These are phyloP conservation scores for Schizothecium vesticola DNA, from an alignment of 495 filamentous ascomycete genomes.

Conservation along the genomic window DNA sequence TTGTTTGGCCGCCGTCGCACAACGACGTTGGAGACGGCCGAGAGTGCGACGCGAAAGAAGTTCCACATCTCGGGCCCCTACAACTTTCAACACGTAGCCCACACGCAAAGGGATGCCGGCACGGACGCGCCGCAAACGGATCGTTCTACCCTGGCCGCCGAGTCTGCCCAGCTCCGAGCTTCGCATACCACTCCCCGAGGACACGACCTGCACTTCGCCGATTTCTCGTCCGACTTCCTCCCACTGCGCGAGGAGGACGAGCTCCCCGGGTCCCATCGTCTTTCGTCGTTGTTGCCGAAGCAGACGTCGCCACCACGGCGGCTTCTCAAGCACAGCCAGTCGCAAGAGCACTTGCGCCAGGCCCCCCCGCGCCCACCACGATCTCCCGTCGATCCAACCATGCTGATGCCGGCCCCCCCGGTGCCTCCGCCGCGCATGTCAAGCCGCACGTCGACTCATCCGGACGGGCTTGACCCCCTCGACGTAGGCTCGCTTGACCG, in stretches of 20 bases:
- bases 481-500: conserved; percentile 37
- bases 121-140: conserved; percentile 51
- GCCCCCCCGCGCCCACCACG: conserved; percentile 45
- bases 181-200: conserved; percentile 56
- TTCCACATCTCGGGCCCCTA: conserved; percentile 72
- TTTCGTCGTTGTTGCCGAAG: conserved; percentile 22
- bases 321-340: conserved; percentile 34
- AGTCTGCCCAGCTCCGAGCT: conserved; percentile 62
- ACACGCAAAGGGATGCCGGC: conserved; percentile 63
- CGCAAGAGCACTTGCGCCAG: conserved; percentile 43
- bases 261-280: conserved; percentile 8
- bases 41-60: conserved; percentile 28
- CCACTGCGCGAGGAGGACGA: conserved; percentile 26
- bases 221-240: conserved; percentile 53
- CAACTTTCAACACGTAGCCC: conserved; percentile 83
- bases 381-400: conserved; percentile 36
- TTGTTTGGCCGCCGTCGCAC: conserved; percentile 39
- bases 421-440: conserved; percentile 44
- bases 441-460: conserved; percentile 41
- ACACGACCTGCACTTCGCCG: conserved; percentile 60
- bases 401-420: conserved; percentile 19
- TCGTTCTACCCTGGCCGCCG: conserved; percentile 57
- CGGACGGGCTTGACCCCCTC: conserved; percentile 39
- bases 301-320: conserved; percentile 26
- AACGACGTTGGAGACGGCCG: conserved; percentile 28